These are phyloP conservation scores for Pulveroboletus sp. DNA, from an alignment of 768 basidiomycete genomes.

Conservation along the genomic window DNA sequence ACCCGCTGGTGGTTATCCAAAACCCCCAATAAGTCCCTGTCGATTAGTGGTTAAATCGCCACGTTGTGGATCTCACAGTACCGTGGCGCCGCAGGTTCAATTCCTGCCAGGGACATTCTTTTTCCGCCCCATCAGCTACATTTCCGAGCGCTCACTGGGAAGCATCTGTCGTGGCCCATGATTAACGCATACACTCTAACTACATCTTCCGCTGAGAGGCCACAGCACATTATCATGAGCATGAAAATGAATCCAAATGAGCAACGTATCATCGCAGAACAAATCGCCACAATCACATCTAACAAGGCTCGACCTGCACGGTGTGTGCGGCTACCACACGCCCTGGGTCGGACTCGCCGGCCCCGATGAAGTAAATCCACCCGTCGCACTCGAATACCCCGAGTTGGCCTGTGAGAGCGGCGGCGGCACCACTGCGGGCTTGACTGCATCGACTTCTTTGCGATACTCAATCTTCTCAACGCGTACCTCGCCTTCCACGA, in stretches of 20 bases:
- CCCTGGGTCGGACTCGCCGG: slow-evolving; percentile 26
- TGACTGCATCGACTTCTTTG: slow-evolving; percentile 50
- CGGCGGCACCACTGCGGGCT: slow-evolving; percentile 22
- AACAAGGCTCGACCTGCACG: not conserved
- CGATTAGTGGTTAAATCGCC: slow-evolving; percentile 44
- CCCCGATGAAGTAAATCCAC: slow-evolving; percentile 19
- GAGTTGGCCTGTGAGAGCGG: slow-evolving; percentile 30
- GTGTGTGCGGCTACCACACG: slow-evolving; percentile 22
- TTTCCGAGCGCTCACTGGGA: too few species aligned
- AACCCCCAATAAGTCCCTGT: slow-evolving; percentile 29
- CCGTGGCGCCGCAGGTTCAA: slow-evolving; percentile 40
- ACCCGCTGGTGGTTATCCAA: too few species aligned
- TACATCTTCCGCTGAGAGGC: not conserved
- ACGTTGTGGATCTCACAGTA: slow-evolving; percentile 36
- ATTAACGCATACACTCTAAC: not conserved
- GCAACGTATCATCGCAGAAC: not conserved
- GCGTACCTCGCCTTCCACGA: slow-evolving; percentile 91
- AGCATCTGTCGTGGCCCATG: too few species aligned
- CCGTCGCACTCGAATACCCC: slow-evolving; percentile 27
- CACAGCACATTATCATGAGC: not conserved
- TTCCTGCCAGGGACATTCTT: slow-evolving; percentile 38
- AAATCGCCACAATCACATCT: not conserved
- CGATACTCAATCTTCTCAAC: slow-evolving; percentile 89
- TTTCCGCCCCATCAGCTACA: not conserved
- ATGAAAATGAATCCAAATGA: too few species aligned